A percentile compares a stretch with the other conserved stretches of the same genome.
Evolutionary conservation across 257 asterid genomes (phyloP).

Genomic region (Anisodus tanguticus): DNA sequence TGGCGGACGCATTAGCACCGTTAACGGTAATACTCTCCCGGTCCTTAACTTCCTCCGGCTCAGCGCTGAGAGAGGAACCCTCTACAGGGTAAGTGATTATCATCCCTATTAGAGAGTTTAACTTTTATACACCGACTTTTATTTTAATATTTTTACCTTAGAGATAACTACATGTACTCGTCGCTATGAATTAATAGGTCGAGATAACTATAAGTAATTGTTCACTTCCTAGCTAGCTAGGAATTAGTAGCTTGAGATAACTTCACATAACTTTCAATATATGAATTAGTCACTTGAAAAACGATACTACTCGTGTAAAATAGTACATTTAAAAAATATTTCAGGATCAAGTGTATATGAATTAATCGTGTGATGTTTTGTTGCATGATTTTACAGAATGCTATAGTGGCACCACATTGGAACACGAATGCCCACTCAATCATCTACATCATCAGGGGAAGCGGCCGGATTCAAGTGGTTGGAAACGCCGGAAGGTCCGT

Average conservation of each 20-base stretch:
- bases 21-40: slow-evolving; percentile 64
- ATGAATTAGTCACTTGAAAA: background rate
- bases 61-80: slow-evolving; percentile 60
- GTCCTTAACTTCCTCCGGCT: slow-evolving; percentile 49
- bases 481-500: slow-evolving; percentile 46
- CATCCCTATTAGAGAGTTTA: background rate
- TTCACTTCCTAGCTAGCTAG: background rate
- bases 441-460: slow-evolving; percentile 53
- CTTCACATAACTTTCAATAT: too few species aligned
- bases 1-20: slow-evolving; percentile 55
- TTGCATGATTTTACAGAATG: slow-evolving; percentile 41
- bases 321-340: too few species aligned
- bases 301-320: background rate
- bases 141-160: background rate
- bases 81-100: slow-evolving; percentile 43
- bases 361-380: background rate
- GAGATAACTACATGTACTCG: too few species aligned
- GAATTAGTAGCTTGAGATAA: background rate
- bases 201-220: too few species aligned
- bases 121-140: background rate
- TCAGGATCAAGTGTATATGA: background rate
- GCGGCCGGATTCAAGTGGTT: slow-evolving; percentile 55
- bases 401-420: slow-evolving; percentile 59
- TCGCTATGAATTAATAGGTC: too few species aligned
- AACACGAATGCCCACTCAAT: slow-evolving; percentile 56